Conservation (phyloP, 352 stramenopile species). For the Salisapilia sapeloensis region DNA sequence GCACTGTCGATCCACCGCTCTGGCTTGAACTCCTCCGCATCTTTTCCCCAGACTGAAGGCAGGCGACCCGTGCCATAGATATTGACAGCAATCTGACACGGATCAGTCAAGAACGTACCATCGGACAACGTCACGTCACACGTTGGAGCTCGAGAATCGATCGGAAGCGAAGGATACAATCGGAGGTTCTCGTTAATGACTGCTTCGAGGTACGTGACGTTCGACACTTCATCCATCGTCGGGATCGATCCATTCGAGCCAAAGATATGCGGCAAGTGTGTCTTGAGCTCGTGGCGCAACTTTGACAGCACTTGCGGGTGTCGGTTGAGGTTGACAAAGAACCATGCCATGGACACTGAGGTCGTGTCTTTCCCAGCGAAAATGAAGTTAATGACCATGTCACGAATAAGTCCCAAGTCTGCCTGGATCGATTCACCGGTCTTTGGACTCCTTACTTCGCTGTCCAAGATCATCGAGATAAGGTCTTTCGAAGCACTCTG, state of each 20-base stretch:
- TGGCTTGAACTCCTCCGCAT: slow-evolving; percentile 22
- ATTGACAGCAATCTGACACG: slow-evolving; percentile 25
- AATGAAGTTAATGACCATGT: slow-evolving; percentile 26
- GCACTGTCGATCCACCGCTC: slow-evolving; percentile 33
- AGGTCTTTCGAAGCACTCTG: slow-evolving; percentile 11
- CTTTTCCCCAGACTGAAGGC: slow-evolving; percentile 32
- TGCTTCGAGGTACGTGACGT: slow-evolving; percentile 40
- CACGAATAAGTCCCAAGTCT: slow-evolving; percentile 10
- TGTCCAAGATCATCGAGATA: slow-evolving; percentile 24
- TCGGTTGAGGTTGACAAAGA: slow-evolving; percentile 22
- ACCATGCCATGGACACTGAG: slow-evolving; percentile 36
- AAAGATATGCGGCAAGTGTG: slow-evolving; percentile 4
- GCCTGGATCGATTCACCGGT: too few relatives aligned
- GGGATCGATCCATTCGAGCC: background rate
- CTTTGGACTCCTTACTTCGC: too few relatives aligned
- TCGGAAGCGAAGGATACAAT: slow-evolving; percentile 27
- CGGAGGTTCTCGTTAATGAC: slow-evolving; percentile 43
- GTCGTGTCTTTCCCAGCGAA: slow-evolving; percentile 33
- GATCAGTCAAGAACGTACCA: slow-evolving; percentile 38
- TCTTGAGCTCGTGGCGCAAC: slow-evolving; percentile 14
- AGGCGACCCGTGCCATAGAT: slow-evolving; percentile 30
- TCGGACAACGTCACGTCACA: slow-evolving; percentile 35
- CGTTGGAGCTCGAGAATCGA: slow-evolving; percentile 18
- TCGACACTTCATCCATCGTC: slow-evolving; percentile 19
- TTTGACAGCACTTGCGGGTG: slow-evolving; percentile 20